Base-by-base conservation (phyloP, 805 yeast genomes). In the Phaffomyces antillensis region DNA sequence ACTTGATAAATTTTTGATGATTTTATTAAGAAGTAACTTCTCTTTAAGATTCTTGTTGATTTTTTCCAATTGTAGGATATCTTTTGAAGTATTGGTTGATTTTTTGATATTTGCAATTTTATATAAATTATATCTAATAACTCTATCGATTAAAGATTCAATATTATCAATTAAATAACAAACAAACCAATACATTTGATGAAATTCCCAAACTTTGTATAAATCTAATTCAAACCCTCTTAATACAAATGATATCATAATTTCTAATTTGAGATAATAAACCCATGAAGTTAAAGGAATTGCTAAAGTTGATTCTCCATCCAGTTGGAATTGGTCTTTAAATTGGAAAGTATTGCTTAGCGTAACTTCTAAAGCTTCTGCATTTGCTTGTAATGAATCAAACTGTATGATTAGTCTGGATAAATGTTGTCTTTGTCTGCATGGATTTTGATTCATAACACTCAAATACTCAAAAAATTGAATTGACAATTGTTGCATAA, bases 371-470 rank as follows among this genome's bases (percentile, higher is more conserved):
- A 81, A 68, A 6, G 68, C 63, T 55, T 87, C 95, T 43, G 84
- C 72, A 36, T 73, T 73, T 10, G 85, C 93, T 56, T 91, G 97
- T 30, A 86, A 65, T 2, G 88, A 73, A 62, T 91, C 97, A 84
- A 91, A 86, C 3, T 73, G 52, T 39, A 73, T 55, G 44, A 79
- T 56, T 55, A 74, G 67, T 56, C 81, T 68, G 50, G 81, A 67
- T 55, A 83, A 65, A 50, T 83, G 76, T 59, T 87, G 96, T 50
- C 96, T 77, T 56, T 87, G 89, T 45, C 96, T 73, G 41, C 95
- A 79, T 32, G 88, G 80, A 55, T 91, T 91, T 60, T 81, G 83
- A 7, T 78, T 69, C 16, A 65, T 53, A 11, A 68, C 65, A 42
- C 72, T 68, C 23, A 73, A 56, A 67, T 67, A 63, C 53, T 73